Evolutionary conservation across 257 asterid species (phyloP).

Genomic region (Nyctanthes arbortristis): DNA sequence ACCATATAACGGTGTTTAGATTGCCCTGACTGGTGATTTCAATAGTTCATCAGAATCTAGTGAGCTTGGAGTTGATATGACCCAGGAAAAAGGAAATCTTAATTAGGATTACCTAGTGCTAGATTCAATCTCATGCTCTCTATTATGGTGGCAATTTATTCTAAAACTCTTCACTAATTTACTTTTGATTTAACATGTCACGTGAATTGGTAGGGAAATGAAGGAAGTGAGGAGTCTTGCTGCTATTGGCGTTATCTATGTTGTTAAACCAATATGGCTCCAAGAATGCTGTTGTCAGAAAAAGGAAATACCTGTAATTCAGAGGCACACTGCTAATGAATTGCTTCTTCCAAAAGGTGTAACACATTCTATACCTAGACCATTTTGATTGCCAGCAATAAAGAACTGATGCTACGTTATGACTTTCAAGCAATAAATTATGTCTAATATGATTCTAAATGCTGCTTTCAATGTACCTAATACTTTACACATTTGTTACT

Average conservation of each 20-base stretch:
- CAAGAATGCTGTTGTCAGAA: slow-evolving; percentile 72
- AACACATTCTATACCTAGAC: background rate
- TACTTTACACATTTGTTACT: background rate
- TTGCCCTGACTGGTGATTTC: slow-evolving; percentile 3
- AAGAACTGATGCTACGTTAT: slow-evolving; percentile 13
- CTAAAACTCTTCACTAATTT: background rate
- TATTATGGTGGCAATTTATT: slow-evolving; percentile 21
- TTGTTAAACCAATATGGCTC: slow-evolving; percentile 82
- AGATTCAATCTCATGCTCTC: slow-evolving; percentile 1
- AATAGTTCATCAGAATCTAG: background rate
- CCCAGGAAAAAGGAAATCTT: background rate
- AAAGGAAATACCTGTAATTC: slow-evolving; percentile 79
- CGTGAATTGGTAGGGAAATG: slow-evolving; percentile 67
- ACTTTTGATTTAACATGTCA: slow-evolving; percentile 22
- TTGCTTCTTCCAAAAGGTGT: slow-evolving; percentile 88
- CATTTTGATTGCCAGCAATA: slow-evolving; percentile 1
- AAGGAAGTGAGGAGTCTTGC: slow-evolving; percentile 78
- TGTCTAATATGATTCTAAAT: slow-evolving; percentile 22
- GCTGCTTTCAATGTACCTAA: slow-evolving; percentile 18
- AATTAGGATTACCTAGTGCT: slow-evolving; percentile 5
- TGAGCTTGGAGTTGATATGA: slow-evolving; percentile 12
- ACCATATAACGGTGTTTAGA: slow-evolving; percentile 5
- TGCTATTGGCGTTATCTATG: slow-evolving; percentile 72
- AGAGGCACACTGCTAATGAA: slow-evolving; percentile 83
- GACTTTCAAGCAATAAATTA: slow-evolving; percentile 16